Evolutionary conservation across 1,139 yeast species (phyloP), one percentile per base, ranked within the genome.

Genomic region (Scheffersomyces titani): DNA sequence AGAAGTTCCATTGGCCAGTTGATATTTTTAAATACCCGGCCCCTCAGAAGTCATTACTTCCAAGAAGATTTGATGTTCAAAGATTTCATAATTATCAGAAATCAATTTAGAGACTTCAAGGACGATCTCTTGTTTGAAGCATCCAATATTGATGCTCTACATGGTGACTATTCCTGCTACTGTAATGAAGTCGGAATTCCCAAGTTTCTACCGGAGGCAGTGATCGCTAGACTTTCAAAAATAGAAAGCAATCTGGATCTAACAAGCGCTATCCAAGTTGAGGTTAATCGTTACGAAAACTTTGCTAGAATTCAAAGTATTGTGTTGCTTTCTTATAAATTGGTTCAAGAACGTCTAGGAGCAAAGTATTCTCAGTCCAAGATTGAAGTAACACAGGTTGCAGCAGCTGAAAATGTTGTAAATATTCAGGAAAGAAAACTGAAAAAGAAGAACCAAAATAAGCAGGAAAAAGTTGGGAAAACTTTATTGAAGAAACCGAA

Each of bases 1-100:
- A 30, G 56, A 58, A n/a, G 21, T 48, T 18, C 24, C 11, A 24
- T 50, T 30, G 57, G 59, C n/a, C 49, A 51, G 22, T 47, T 61
- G 5, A n/a, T 47, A 9, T 62, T 62, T 18, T 52, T 62, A 11
- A 57, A 60, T 6, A 52, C 65, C 1, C 57, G 74, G 49, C 81
- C 82, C 1, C 58, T 67, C n/a, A 76, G 93, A 67, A 67, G 70
- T 1, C 83, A 85, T 60, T 83, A 81, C 57, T 88, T 87, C 64
- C 70, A 75, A 49, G 94, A 89, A 63, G 96, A 89, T 71, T 84
- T 88, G 9, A 71, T 78, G 18, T 73, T 87, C 59, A 83, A 84
- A 59, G 92, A 87, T 57, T 87, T 85, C 63, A 73, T 76, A 54
- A 79, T 87, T 3, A 75, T 88, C 36, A 81, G 78, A 47, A 81